Evolutionary conservation across 306 rosid genomes (phyloP), one percentile per base, ranked within the genome.

Genomic region (Casuarina equisetifolia): DNA sequence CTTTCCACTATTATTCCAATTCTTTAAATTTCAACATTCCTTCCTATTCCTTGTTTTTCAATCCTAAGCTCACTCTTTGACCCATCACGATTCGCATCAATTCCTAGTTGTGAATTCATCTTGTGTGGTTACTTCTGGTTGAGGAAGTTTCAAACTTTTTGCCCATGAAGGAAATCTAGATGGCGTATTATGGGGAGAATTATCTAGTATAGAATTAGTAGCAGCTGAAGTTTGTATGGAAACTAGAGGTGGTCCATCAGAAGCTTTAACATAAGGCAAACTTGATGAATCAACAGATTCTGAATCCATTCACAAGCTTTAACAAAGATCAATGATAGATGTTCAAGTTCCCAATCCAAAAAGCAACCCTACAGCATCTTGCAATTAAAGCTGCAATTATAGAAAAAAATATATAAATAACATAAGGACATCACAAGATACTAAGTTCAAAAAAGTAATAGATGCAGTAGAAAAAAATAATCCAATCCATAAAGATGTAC

Each of bases 81-180:
- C 32, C 0, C 32, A 25, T 25, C 32, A 25, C 32, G 32, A 25
- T 25, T 25, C 32, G 32, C 32, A 25, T 25, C 32, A 25, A n/a
- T 84, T 88, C 44, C 78, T 97, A 86, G 87, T 79, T 8, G 90
- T 71, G 5, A 94, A 73, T 25, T 84, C 96, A 42, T 91, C 98
- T 76, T 86, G 94, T 13, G 91, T 62, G 55, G 90, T 81, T 55
- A 88, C 82, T 79, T 82, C 81, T 77, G 97, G 81, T 84, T 89
- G 96, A 51, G 96, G 81, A 81, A 92, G 80, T 85, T 86, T 91
- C 90, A 96, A 84, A 83, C 71, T 94, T 81, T 86, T 96, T 61
- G 97, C 94, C 98, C 99, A 92, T 70, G 98, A 88, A 42, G 99
- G 85, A 63, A 52, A 74, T 81, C 40, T 88, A 67, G 96, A 57